Conservation (phyloP, 75 land plant genomes). For the Azolla pinnata region DNA sequence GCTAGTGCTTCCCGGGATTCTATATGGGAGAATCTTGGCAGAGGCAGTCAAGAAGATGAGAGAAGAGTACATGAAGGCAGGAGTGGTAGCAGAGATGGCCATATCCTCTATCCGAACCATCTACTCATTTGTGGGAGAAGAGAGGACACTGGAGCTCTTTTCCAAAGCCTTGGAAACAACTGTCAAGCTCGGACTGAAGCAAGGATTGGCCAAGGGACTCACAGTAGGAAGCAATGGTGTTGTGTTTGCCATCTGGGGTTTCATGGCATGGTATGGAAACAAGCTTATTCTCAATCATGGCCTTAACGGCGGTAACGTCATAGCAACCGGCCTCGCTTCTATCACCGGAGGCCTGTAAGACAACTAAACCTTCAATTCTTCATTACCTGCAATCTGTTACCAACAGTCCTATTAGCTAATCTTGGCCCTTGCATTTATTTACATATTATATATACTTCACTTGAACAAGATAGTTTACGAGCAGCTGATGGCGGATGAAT, state of each 20-base stretch:
- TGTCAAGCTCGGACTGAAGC: constrained; percentile 44
- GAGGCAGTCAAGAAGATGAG: constrained; percentile 26
- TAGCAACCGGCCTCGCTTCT: constrained; percentile 54
- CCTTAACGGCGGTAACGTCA: constrained; percentile 54
- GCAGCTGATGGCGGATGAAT: not conserved
- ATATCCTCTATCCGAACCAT: constrained; percentile 63
- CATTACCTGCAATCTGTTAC: too few species aligned
- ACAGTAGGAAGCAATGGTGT: constrained; percentile 57
- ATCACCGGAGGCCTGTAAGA: constrained; percentile 47
- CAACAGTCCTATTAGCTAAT: too few species aligned
- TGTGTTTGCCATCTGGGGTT: constrained; percentile 66
- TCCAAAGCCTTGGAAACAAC: constrained; percentile 31
- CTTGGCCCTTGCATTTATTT: not conserved
- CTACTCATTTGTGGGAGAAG: constrained; percentile 70
- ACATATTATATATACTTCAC: not conserved
- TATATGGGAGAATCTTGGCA: constrained; percentile 57
- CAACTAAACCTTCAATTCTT: too few species aligned
- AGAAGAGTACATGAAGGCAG: constrained; percentile 54
- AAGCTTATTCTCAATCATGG: constrained; percentile 47
- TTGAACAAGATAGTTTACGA: not conserved
- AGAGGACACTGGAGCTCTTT: constrained; percentile 34
- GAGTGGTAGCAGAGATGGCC: constrained; percentile 55
- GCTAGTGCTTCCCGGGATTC: constrained; percentile 58
- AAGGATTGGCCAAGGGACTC: constrained; percentile 72
- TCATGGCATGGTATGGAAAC: constrained; percentile 67